Conservation (phyloP, 169 alveolate genomes). For the Eimeria praecox region DNA sequence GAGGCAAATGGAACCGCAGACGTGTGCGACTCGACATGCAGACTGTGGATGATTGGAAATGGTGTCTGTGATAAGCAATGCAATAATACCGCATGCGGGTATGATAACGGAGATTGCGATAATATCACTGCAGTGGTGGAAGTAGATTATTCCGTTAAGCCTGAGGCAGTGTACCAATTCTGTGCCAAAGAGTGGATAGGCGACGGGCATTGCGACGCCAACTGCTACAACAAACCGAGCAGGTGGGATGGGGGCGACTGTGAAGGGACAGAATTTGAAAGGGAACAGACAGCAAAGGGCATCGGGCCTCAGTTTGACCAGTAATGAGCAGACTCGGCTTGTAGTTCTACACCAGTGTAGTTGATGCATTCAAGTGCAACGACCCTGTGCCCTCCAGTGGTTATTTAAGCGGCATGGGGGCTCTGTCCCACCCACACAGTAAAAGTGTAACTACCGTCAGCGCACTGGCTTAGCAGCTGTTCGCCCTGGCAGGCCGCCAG, state of each 20-base stretch:
- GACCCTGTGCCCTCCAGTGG: neutral
- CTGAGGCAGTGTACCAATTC: conserved; percentile 84
- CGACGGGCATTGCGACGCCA: conserved; percentile 87
- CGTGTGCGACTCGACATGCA: conserved; percentile 81
- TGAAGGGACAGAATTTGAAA: conserved; percentile 60
- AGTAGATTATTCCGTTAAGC: conserved; percentile 85
- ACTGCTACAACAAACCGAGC: conserved; percentile 84
- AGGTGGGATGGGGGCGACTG: conserved; percentile 82
- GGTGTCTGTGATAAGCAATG: conserved; percentile 86
- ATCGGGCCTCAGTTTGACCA: conserved; percentile 56
- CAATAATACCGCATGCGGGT: conserved; percentile 83
- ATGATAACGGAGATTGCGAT: conserved; percentile 86
- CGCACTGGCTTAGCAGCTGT: neutral
- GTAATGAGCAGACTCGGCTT: neutral
- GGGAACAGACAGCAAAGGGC: conserved; percentile 41
- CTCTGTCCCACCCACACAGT: neutral
- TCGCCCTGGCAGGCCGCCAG: conserved; percentile 38
- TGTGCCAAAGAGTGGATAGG: conserved; percentile 87
- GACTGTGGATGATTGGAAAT: conserved; percentile 88
- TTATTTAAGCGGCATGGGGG: neutral
- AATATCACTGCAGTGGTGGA: conserved; percentile 85
- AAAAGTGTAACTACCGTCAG: neutral
- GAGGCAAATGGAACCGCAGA: neutral
- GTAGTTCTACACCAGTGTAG: neutral
- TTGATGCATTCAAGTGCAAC: neutral